Evolutionary conservation across 1,284 basidiomycete genomes (phyloP), one percentile per base, ranked within the genome.

Genomic region (Puccinia polysora): DNA sequence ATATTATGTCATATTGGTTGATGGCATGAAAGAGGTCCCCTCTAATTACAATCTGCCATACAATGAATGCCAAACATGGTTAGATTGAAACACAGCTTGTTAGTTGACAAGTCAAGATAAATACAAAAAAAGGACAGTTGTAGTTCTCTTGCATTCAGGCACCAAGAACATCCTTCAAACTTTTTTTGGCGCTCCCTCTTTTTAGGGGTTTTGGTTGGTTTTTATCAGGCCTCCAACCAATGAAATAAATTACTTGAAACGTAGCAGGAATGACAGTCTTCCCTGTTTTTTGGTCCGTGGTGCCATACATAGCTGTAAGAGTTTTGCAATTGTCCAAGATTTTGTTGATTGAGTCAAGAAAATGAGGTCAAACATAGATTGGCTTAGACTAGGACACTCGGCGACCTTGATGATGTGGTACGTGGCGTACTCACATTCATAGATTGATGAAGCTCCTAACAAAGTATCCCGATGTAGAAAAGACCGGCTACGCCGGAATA

Each of bases 141-240:
- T n/a, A n/a, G n/a, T n/a, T n/a, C n/a, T n/a, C n/a, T n/a, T n/a
- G n/a, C n/a, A n/a, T n/a, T n/a, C n/a, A n/a, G n/a, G n/a, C n/a
- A 55, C 52, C 52, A 30, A 55, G 52, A 7, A 32, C 52, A 4
- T 97, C 89, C 80, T 90, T 90, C 63, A 98, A 81, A 76, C 85
- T 91, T 0, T 86, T 85, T 80, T 89, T 82, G 1, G 86, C 95
- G 2, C 87, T 85, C n/a, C 95, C 95, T 77, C 92, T 83, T 78
- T 89, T 85, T 4, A 95, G 82, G 0, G 93, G 87, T 79, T 91
- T 88, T 4, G 88, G 89, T 80, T 97, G 91, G 28, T 81, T 87
- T 0, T 88, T 86, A 2, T 87, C 85, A 20, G 94, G 92, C 79
- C 94, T 97, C 95, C 96, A 99, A n/a, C 96, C 95, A 80, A 98